These are phyloP conservation scores for Amanita muscaria DNA, from an alignment of 768 basidiomycete genomes.

Conservation along the genomic window DNA sequence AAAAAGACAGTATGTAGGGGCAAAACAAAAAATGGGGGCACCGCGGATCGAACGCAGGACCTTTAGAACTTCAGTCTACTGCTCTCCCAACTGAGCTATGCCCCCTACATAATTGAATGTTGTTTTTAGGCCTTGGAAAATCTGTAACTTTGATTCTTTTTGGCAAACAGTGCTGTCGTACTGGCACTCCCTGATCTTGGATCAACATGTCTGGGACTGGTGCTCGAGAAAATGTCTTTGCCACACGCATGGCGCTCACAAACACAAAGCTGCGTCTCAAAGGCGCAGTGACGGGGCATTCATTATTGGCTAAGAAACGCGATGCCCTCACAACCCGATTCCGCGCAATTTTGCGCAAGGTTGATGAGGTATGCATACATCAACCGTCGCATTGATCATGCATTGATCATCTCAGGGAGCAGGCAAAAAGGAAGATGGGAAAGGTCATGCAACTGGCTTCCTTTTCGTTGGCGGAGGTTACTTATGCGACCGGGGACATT, in stretches of 20 bases:
- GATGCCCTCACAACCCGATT: constrained; percentile 95
- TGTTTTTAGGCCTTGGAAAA: no score
- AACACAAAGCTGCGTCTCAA: constrained; percentile 87
- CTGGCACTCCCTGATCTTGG: constrained; percentile 5
- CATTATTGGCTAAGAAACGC: constrained; percentile 92
- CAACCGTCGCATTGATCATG: constrained; percentile 2
- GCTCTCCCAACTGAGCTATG: constrained; percentile 73
- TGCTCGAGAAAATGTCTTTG: constrained; percentile 88
- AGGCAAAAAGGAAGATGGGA: constrained; percentile 99
- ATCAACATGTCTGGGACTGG: constrained; percentile 79
- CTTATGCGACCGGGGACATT: constrained; percentile 96
- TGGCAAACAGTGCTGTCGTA: no score
- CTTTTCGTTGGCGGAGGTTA: constrained; percentile 98
- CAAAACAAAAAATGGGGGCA: constrained; percentile 45
- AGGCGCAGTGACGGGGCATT: constrained; percentile 91
- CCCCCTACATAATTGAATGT: constrained; percentile 26
- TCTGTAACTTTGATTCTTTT: no score
- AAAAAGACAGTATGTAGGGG: no score
- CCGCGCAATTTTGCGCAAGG: constrained; percentile 87
- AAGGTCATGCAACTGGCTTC: constrained; percentile 98
- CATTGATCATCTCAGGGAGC: constrained; percentile 18
- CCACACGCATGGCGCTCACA: constrained; percentile 94
- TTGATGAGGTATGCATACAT: constrained; percentile 72
- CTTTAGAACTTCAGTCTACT: constrained; percentile 72
- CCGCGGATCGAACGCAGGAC: constrained; percentile 77